Conservation (phyloP, 2,329 filamentous ascomycete genomes). For the Nemania sp. region DNA sequence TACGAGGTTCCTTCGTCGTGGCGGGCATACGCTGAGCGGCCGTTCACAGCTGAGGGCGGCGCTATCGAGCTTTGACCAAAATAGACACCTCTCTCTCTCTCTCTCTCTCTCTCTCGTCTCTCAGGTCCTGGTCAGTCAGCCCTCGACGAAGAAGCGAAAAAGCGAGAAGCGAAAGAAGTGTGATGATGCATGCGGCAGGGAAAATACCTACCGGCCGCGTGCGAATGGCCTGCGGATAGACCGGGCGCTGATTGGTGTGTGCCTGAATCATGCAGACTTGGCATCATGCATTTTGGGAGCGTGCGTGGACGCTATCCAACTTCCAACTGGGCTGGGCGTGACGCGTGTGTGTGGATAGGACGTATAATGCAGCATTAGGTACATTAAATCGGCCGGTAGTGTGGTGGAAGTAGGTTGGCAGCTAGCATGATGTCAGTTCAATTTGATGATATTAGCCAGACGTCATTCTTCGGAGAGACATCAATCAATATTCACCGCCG, state of each 20-base stretch:
- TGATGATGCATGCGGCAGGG: neutral
- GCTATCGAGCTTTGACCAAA: constrained; percentile 2
- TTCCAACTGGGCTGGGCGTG: no score
- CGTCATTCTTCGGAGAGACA: neutral
- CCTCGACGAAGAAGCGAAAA: neutral
- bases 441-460: no score
- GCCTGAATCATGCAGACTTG: constrained; percentile 25
- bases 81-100: constrained; percentile 1
- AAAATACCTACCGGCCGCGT: neutral
- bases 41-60: neutral
- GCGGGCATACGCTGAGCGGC: no score
- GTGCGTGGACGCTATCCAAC: no score
- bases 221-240: neutral
- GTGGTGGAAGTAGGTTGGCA: no score
- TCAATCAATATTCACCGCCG: neutral
- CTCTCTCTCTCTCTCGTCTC: neutral
- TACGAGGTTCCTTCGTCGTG: constrained; percentile 2
- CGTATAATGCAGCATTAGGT: no score
- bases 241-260: constrained; percentile 22
- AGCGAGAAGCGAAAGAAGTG: constrained; percentile 5
- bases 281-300: neutral
- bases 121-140: constrained; percentile 2
- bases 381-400: no score
- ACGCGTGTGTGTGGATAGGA: neutral
- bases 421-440: no score